Percentiles rank a stretch among this genome's conserved stretches.
Conservation (phyloP, 305 asterid species). For the Lippia alba region DNA sequence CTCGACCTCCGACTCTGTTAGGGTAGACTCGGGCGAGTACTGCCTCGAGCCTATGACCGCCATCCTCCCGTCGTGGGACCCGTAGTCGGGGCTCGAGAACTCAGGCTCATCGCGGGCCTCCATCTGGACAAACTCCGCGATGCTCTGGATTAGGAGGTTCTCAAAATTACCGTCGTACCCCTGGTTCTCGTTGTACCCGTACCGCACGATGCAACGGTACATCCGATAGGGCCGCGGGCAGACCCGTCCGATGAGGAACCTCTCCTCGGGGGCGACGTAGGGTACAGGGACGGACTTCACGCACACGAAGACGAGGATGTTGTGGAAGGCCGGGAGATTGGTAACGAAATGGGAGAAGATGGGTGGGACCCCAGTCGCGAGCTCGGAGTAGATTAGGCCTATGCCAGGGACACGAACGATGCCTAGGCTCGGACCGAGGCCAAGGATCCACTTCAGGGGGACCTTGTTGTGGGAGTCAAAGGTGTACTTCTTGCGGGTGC, state of each 20-base stretch:
- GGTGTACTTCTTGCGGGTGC: conserved; percentile 73
- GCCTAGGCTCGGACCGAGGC: conserved; percentile 80
- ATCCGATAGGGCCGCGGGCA: conserved; percentile 80
- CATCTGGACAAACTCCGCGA: conserved; percentile 80
- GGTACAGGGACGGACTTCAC: conserved; percentile 78
- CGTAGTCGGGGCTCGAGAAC: conserved; percentile 51
- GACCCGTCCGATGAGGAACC: conserved; percentile 73
- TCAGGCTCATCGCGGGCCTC: conserved; percentile 76
- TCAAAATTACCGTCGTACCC: conserved; percentile 70
- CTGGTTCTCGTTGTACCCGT: conserved; percentile 78
- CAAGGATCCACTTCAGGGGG: conserved; percentile 75
- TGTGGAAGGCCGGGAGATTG: conserved; percentile 80
- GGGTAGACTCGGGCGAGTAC: conserved; percentile 43
- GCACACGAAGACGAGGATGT: conserved; percentile 75
- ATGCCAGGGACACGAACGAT: conserved; percentile 85
- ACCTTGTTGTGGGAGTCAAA: conserved; percentile 78
- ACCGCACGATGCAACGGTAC: conserved; percentile 78
- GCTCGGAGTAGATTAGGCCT: conserved; percentile 78
- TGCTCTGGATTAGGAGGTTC: conserved; percentile 65
- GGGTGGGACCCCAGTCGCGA: conserved; percentile 79
- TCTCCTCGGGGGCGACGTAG: conserved; percentile 67
- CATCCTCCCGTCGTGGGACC: conserved; percentile 72
- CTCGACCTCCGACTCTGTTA: conserved; percentile 48
- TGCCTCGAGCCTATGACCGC: conserved; percentile 65
- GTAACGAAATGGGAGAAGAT: conserved; percentile 82